Evolutionary conservation across 129 eudicot species (phyloP).

Genomic region (Arctium minus): DNA sequence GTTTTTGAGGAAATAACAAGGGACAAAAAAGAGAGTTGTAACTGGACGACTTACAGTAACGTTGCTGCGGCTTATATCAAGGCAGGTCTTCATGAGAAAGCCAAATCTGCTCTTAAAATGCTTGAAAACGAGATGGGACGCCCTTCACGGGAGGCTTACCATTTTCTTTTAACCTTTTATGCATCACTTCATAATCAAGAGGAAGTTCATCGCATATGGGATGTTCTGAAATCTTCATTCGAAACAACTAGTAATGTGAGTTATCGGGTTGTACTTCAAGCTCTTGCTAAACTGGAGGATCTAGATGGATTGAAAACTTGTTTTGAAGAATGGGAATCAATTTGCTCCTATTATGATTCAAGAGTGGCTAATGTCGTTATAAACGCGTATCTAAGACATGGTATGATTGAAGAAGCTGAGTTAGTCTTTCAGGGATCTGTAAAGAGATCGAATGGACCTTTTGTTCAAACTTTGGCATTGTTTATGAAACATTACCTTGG

Average conservation of each 20-base stretch:
- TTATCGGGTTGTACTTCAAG: slow-evolving; percentile 51
- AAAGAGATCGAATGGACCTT: slow-evolving; percentile 39
- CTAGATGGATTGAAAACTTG: slow-evolving; percentile 41
- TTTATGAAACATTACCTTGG: slow-evolving; percentile 33
- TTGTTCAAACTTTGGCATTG: slow-evolving; percentile 29
- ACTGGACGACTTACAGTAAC: slow-evolving; percentile 75
- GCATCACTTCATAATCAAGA: slow-evolving; percentile 44
- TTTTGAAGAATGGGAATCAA: slow-evolving; percentile 75
- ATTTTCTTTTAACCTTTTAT: slow-evolving; percentile 52
- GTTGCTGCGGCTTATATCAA: slow-evolving; percentile 49
- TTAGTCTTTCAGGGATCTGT: slow-evolving; percentile 28
- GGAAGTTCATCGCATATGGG: slow-evolving; percentile 55
- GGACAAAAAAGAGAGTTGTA: slow-evolving; percentile 25
- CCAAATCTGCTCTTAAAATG: slow-evolving; percentile 49
- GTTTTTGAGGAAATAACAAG: slow-evolving; percentile 56
- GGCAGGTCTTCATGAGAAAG: slow-evolving; percentile 57
- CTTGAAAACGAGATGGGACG: slow-evolving; percentile 48
- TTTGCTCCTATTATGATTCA: slow-evolving; percentile 39
- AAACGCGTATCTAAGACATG: slow-evolving; percentile 38
- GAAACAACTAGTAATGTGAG: slow-evolving; percentile 37
- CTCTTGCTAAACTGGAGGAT: slow-evolving; percentile 53
- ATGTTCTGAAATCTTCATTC: slow-evolving; percentile 44
- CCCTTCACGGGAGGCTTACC: slow-evolving; percentile 43
- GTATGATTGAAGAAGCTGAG: slow-evolving; percentile 66
- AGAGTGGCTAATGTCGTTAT: slow-evolving; percentile 47